These are phyloP conservation scores for Beauveria medogensis DNA, from an alignment of 2,329 filamentous ascomycete species.

Conservation along the genomic window DNA sequence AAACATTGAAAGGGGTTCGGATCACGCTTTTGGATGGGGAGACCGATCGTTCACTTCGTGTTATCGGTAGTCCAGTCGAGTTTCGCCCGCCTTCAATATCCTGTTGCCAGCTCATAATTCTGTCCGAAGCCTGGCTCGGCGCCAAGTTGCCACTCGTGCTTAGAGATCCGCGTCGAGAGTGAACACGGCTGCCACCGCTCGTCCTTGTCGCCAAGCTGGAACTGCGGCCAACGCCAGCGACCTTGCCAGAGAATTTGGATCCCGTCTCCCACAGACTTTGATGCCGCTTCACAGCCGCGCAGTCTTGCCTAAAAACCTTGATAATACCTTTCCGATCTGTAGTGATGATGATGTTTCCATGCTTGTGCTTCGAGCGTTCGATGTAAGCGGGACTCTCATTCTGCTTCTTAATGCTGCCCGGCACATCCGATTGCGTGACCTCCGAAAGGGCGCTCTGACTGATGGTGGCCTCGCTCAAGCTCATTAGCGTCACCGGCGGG, in stretches of 20 bases:
- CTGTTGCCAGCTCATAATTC: constrained; percentile 84
- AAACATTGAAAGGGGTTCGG: constrained; percentile 28
- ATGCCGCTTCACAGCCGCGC: constrained; percentile 70
- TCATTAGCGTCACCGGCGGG: constrained; percentile 75
- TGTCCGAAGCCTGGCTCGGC: constrained; percentile 47
- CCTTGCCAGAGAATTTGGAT: constrained; percentile 65
- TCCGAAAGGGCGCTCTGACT: constrained; percentile 34
- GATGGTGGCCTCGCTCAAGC: constrained; percentile 52
- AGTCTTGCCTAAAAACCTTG: constrained; percentile 94
- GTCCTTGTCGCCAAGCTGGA: constrained; percentile 48
- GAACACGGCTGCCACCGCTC: constrained; percentile 37
- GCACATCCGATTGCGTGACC: constrained; percentile 25
- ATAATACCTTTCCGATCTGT: constrained; percentile 82
- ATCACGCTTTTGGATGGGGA: constrained; percentile 41
- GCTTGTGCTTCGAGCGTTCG: constrained; percentile 63
- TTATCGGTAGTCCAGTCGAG: constrained; percentile 30
- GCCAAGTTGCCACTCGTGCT: constrained; percentile 22
- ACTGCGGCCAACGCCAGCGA: constrained; percentile 51
- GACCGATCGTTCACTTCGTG: constrained; percentile 45
- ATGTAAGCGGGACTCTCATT: constrained; percentile 72
- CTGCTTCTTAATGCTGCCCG: constrained; percentile 33
- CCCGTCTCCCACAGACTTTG: constrained; percentile 70
- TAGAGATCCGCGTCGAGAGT: constrained; percentile 49
- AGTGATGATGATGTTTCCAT: constrained; percentile 87
- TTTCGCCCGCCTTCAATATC: constrained; percentile 41